Conservation (phyloP, 2,329 filamentous ascomycete genomes). For the Beauveria sp. region DNA sequence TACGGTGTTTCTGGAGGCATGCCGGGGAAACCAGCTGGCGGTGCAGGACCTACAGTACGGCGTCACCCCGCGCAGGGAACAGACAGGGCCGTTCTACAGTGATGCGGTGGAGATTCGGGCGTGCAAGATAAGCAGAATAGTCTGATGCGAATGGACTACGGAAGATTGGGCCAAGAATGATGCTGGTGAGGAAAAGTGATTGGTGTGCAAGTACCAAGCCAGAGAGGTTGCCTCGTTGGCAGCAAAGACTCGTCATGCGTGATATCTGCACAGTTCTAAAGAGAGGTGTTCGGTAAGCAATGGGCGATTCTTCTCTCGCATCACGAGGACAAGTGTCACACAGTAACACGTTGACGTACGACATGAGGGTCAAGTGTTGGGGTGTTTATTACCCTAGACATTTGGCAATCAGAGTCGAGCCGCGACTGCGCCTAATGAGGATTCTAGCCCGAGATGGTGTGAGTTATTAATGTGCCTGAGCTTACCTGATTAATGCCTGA, state of each 20-base stretch:
- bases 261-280: neutral
- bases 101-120: constrained; percentile 53
- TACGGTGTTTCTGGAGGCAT: constrained; percentile 52
- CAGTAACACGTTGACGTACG: neutral
- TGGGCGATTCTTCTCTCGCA: neutral
- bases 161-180: neutral
- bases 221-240: too few species aligned
- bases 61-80: constrained; percentile 30
- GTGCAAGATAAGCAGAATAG: constrained; percentile 16
- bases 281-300: neutral
- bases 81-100: constrained; percentile 58
- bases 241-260: neutral
- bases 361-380: neutral
- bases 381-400: neutral
- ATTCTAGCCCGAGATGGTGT: neutral
- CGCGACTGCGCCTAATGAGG: neutral
- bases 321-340: neutral
- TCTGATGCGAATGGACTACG: neutral
- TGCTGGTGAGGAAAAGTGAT: neutral
- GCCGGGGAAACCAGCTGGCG: constrained; percentile 38
- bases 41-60: constrained; percentile 37
- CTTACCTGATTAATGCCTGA: neutral
- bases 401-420: neutral
- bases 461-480: neutral
- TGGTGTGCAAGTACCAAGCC: neutral